phyloP scores from a whole-genome alignment of 345 rosid species.

The Hypericum perforatum region DNA sequence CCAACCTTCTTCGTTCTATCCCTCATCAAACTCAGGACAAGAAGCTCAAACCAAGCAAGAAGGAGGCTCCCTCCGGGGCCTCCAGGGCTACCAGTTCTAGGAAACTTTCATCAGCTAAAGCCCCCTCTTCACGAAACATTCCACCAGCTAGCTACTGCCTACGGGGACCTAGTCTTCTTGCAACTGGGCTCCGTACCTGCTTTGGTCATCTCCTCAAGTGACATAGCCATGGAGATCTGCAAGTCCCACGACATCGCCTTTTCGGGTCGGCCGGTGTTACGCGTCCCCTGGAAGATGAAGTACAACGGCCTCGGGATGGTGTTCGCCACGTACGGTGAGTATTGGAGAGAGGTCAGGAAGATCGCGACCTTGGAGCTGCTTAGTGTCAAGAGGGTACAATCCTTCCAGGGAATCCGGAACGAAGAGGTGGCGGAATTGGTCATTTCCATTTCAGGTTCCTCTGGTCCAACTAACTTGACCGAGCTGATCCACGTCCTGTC shows the following conservation, averaged over 20 bases:
- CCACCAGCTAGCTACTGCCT: not conserved
- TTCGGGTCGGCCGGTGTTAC: not conserved
- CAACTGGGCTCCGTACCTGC: not conserved
- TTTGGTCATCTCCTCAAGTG: not conserved
- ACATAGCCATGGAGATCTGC: not conserved
- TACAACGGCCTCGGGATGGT: constrained; percentile 19
- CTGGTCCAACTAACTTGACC: constrained; percentile 20
- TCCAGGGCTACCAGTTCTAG: too few species aligned
- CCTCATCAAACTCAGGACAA: too few species aligned
- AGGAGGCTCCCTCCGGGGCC: too few species aligned
- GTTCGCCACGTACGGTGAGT: constrained; percentile 26
- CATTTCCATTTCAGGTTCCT: constrained; percentile 8
- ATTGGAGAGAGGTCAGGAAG: constrained; percentile 32
- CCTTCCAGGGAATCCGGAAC: constrained; percentile 20
- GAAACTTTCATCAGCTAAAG: too few species aligned
- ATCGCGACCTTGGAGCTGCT: constrained; percentile 24
- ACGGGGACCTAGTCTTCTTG: not conserved
- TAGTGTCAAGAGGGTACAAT: constrained; percentile 28
- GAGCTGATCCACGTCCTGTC: constrained; percentile 10
- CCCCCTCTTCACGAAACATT: not conserved
- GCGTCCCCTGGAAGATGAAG: constrained; percentile 4
- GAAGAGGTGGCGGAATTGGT: constrained; percentile 18
- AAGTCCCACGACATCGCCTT: constrained; percentile 1
- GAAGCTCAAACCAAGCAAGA: too few species aligned
- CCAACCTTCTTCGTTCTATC: too few species aligned